Evolutionary conservation across 2,329 filamentous ascomycete species (phyloP).

Genomic region (Gyromitra esculenta): DNA sequence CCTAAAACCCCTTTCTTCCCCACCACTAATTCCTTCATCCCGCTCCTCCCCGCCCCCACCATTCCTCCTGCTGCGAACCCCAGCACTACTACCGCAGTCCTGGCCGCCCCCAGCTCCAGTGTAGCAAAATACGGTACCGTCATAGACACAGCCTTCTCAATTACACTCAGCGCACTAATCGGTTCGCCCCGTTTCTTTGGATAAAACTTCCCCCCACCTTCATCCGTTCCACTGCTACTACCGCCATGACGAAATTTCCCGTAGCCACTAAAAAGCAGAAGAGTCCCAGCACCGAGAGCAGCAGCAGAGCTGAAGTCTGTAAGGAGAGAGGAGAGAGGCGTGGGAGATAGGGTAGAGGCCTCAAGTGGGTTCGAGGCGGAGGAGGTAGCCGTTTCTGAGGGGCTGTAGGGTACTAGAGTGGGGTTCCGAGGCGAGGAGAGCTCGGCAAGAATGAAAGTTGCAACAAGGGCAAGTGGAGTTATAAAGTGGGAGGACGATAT

Average conservation of each 20-base stretch:
- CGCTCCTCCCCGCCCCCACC: slow-evolving; percentile 28
- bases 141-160: slow-evolving; percentile 37
- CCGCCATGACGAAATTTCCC: slow-evolving; percentile 27
- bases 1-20: slow-evolving; percentile 43
- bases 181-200: slow-evolving; percentile 47
- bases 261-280: slow-evolving; percentile 42
- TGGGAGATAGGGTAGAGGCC: background rate
- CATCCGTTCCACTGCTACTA: slow-evolving; percentile 19
- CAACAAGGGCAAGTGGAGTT: slow-evolving; percentile 48
- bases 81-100: slow-evolving; percentile 45
- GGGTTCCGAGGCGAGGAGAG: slow-evolving; percentile 33
- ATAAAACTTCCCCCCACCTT: slow-evolving; percentile 39
- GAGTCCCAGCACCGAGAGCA: slow-evolving; percentile 44
- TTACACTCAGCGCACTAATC: slow-evolving; percentile 30
- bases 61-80: slow-evolving; percentile 45
- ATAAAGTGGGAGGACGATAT: slow-evolving; percentile 40
- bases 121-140: slow-evolving; percentile 49
- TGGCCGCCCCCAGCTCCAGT: slow-evolving; percentile 51
- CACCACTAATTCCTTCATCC: slow-evolving; percentile 25
- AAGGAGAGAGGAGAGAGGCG: slow-evolving; percentile 18
- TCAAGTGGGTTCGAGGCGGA: slow-evolving; percentile 29
- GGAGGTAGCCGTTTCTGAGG: slow-evolving; percentile 13
- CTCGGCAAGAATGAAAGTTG: slow-evolving; percentile 47
- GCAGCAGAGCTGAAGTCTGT: slow-evolving; percentile 32
- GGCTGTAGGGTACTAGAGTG: background rate